A percentile compares a stretch with the other conserved stretches of the same genome.
phyloP scores from a whole-genome alignment of 2,329 filamentous ascomycete genomes.

The Talaromyces islandicus region DNA sequence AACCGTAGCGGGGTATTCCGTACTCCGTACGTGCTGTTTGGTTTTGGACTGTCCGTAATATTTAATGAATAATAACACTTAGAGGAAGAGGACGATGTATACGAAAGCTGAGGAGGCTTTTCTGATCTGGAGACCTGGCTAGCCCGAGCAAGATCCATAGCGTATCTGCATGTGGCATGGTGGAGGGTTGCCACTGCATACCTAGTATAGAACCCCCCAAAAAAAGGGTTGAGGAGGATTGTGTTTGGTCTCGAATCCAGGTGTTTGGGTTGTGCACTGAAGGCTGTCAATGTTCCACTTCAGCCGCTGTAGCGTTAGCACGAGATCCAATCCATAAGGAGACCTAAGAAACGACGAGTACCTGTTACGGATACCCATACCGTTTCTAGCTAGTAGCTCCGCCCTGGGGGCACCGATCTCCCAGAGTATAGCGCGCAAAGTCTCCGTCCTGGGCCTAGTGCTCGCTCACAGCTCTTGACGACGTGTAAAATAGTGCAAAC shows the following conservation, averaged over 20 bases:
- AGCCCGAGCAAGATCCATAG: neutral
- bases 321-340: neutral
- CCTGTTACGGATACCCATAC: neutral
- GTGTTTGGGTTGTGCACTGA: neutral
- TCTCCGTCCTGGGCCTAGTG: neutral
- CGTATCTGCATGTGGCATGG: neutral
- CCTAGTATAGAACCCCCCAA: neutral
- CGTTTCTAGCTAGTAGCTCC: neutral
- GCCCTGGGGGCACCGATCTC: neutral
- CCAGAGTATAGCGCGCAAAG: neutral
- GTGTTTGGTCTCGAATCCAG: neutral
- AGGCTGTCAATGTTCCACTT: too few species aligned
- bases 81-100: too few species aligned
- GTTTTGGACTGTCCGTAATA: neutral
- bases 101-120: neutral
- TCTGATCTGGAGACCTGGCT: neutral
- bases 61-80: too few species aligned
- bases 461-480: neutral
- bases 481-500: neutral
- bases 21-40: neutral
- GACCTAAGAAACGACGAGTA: neutral
- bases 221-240: neutral
- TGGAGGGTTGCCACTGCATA: neutral
- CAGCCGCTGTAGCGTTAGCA: neutral
- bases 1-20: neutral